A percentile compares a stretch with the other conserved stretches of the same genome.
phyloP scores from a whole-genome alignment of 2,329 filamentous ascomycete species.

The Xylaria sp. region DNA sequence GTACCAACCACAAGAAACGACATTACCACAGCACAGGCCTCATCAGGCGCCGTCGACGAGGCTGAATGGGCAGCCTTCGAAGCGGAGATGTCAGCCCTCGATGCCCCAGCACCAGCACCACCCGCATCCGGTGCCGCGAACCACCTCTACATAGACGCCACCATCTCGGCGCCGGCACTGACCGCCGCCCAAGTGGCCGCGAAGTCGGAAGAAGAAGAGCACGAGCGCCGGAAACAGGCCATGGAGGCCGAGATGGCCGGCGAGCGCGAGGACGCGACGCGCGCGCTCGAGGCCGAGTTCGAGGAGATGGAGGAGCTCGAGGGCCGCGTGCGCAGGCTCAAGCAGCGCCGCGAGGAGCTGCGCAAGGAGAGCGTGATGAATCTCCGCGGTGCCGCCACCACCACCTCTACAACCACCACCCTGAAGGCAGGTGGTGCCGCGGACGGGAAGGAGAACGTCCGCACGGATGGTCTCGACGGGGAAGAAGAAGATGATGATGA shows the following conservation, averaged over 20 bases:
- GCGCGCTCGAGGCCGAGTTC: constrained; percentile 80
- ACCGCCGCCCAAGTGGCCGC: constrained; percentile 71
- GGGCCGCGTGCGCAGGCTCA: constrained; percentile 73
- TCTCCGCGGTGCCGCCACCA: constrained; percentile 42
- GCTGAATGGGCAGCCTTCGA: constrained; percentile 90
- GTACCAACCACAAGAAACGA: constrained; percentile 16
- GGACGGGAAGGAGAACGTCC: constrained; percentile 43
- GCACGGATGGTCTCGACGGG: constrained; percentile 52
- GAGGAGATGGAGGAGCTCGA: constrained; percentile 86
- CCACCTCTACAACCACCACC: background rate
- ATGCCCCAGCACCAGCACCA: constrained; percentile 39
- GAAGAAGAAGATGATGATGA: constrained; percentile 60
- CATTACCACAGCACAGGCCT: constrained; percentile 13
- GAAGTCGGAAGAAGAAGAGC: constrained; percentile 62
- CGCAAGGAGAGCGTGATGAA: constrained; percentile 53
- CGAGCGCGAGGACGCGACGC: constrained; percentile 79
- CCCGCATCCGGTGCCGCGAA: constrained; percentile 40
- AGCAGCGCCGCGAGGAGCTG: constrained; percentile 77
- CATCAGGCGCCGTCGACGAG: constrained; percentile 66
- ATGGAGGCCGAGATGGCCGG: constrained; percentile 68
- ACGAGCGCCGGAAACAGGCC: constrained; percentile 62
- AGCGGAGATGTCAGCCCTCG: constrained; percentile 73
- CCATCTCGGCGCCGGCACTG: constrained; percentile 76
- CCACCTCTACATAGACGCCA: constrained; percentile 58
- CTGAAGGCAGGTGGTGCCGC: constrained; percentile 48